Conservation (phyloP, 148 eudicot genomes). For the Chenopodium quinoa region DNA sequence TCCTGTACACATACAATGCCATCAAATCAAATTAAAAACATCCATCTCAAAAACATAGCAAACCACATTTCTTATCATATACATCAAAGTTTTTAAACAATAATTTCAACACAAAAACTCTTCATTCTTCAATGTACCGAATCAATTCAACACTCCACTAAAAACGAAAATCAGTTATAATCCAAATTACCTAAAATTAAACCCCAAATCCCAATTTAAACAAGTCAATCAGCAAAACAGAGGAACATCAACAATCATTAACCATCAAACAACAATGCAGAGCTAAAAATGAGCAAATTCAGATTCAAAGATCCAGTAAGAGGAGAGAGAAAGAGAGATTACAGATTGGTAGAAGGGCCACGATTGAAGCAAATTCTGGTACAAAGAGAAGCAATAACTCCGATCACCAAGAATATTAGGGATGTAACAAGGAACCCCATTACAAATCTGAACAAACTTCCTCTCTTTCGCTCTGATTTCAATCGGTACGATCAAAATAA, state of each 20-base stretch:
- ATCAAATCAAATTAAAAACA: too few relatives aligned
- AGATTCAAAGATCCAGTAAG: conserved; percentile 16
- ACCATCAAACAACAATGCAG: not conserved
- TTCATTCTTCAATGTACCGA: not conserved
- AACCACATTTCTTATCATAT: not conserved
- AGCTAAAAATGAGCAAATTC: not conserved
- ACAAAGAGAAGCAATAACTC: conserved; percentile 67
- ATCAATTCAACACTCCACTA: not conserved
- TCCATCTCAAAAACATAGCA: not conserved
- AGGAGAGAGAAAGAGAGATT: conserved; percentile 16
- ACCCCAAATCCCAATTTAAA: not conserved
- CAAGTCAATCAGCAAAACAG: not conserved
- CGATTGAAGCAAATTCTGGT: conserved; percentile 83
- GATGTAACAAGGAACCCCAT: conserved; percentile 91
- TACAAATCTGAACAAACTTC: not conserved
- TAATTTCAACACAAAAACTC: not conserved
- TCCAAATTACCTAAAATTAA: not conserved
- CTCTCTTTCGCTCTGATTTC: conserved; percentile 1
- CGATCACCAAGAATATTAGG: conserved; percentile 67
- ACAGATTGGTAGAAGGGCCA: conserved; percentile 94
- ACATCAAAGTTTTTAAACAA: not conserved
- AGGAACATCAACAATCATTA: not conserved
- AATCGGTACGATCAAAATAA: conserved; percentile 3
- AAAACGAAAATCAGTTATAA: not conserved
- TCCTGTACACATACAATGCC: too few relatives aligned